Conservation (phyloP, 2,329 filamentous ascomycete genomes). For the Ceratocystis albifundus region DNA sequence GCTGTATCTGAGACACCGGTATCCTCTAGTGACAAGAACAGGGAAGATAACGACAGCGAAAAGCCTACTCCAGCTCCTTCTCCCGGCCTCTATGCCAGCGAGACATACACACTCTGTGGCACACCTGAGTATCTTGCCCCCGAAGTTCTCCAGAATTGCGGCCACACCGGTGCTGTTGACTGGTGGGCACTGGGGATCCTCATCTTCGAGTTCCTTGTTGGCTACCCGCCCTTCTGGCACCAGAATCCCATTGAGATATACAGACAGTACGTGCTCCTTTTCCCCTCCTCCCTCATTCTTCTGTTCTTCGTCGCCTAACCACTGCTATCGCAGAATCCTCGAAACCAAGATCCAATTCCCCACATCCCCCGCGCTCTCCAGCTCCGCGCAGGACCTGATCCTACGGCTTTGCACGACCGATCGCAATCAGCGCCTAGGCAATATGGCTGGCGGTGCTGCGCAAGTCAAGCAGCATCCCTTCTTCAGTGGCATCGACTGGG, state of each 20-base stretch:
- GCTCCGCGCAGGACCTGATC: constrained; percentile 63
- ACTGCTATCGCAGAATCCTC: constrained; percentile 49
- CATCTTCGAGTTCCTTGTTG: constrained; percentile 74
- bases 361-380: constrained; percentile 50
- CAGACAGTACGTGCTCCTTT: constrained; percentile 47
- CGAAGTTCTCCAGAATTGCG: constrained; percentile 75
- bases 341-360: constrained; percentile 68
- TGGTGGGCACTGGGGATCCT: constrained; percentile 82
- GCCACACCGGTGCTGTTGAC: constrained; percentile 64
- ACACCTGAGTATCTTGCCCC: constrained; percentile 76
- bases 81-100: constrained; percentile 37
- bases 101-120: constrained; percentile 74
- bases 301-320: constrained; percentile 18
- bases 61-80: background rate
- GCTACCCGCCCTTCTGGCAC: constrained; percentile 79
- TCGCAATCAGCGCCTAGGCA: constrained; percentile 64
- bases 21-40: background rate
- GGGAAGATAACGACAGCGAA: no score
- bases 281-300: background rate
- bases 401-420: constrained; percentile 66
- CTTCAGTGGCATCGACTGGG: constrained; percentile 63
- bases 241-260: constrained; percentile 81
- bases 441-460: constrained; percentile 61
- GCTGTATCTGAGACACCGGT: background rate
- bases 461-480: constrained; percentile 66